These are phyloP conservation scores for Lentinula sp. DNA, from an alignment of 768 basidiomycete genomes.

Conservation along the genomic window DNA sequence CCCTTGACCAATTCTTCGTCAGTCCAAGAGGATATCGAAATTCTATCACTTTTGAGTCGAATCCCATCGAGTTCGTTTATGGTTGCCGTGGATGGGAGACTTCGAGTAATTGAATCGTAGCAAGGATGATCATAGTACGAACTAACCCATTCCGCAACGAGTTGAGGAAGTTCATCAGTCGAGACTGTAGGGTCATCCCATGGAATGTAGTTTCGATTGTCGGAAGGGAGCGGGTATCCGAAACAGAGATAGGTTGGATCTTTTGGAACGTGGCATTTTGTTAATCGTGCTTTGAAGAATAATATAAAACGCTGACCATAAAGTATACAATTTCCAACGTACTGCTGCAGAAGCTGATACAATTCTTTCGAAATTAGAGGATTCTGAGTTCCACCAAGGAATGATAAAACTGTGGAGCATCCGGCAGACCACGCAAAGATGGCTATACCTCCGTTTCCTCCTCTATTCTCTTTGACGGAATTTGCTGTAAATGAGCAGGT, in stretches of 20 bases:
- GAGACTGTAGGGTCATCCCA: conserved; percentile 7
- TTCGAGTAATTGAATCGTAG: neutral
- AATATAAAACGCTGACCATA: conserved; percentile 10
- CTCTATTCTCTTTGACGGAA: neutral
- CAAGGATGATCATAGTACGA: conserved; percentile 11
- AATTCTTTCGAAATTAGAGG: conserved; percentile 2
- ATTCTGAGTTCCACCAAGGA: conserved; percentile 1
- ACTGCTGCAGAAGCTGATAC: conserved; percentile 4
- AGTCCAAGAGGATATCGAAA: conserved; percentile 7
- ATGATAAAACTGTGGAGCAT: conserved; percentile 3
- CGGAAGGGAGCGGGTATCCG: conserved; percentile 10
- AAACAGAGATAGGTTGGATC: conserved; percentile 8
- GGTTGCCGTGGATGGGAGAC: neutral
- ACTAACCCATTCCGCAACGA: conserved; percentile 8
- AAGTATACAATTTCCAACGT: conserved; percentile 10
- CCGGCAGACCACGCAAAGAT: conserved; percentile 18
- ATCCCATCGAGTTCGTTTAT: conserved; percentile 1
- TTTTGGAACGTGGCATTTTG: neutral
- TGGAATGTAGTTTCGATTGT: conserved; percentile 4
- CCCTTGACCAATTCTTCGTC: conserved; percentile 4
- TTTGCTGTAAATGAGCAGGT: neutral
- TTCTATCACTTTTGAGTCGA: neutral
- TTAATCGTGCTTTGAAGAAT: neutral
- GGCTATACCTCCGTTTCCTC: conserved; percentile 12
- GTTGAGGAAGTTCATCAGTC: conserved; percentile 2